Percentiles rank a stretch among this genome's conserved stretches.
Evolutionary conservation across 2,329 filamentous ascomycete species (phyloP).

Genomic region (Monilinia fructicola): DNA sequence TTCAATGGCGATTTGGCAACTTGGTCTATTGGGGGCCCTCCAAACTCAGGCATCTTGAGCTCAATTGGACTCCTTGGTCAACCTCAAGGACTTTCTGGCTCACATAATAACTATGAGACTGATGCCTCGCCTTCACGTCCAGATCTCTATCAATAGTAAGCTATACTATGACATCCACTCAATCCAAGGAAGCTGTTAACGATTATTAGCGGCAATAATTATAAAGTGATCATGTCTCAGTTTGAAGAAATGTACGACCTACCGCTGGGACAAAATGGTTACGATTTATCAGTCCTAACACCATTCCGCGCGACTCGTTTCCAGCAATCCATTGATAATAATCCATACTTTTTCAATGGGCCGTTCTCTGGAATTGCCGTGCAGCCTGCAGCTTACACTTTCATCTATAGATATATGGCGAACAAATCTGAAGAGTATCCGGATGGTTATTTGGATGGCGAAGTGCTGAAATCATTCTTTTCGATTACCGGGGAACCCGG

Average conservation of each 20-base stretch:
- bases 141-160: constrained; percentile 49
- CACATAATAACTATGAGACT: constrained; percentile 56
- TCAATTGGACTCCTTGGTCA: constrained; percentile 40
- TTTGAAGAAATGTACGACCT: constrained; percentile 51
- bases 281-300: constrained; percentile 46
- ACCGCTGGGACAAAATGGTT: constrained; percentile 43
- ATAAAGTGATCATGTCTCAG: constrained; percentile 52
- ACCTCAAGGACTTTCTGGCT: constrained; percentile 50
- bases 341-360: constrained; percentile 54
- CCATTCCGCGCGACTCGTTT: constrained; percentile 48
- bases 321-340: constrained; percentile 37
- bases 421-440: constrained; percentile 39
- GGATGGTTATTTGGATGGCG: constrained; percentile 37
- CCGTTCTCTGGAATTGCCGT: constrained; percentile 49
- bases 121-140: constrained; percentile 54
- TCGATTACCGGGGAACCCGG: constrained; percentile 28
- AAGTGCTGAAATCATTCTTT: constrained; percentile 32
- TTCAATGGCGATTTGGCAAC: constrained; percentile 51
- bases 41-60: constrained; percentile 37
- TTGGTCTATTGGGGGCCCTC: constrained; percentile 54
- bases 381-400: constrained; percentile 36
- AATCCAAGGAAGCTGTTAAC: background rate
- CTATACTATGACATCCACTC: background rate
- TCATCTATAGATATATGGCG: constrained; percentile 38
- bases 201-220: constrained; percentile 47